Evolutionary conservation across 129 eudicot genomes (phyloP).

Genomic region (Artemisia argyi): DNA sequence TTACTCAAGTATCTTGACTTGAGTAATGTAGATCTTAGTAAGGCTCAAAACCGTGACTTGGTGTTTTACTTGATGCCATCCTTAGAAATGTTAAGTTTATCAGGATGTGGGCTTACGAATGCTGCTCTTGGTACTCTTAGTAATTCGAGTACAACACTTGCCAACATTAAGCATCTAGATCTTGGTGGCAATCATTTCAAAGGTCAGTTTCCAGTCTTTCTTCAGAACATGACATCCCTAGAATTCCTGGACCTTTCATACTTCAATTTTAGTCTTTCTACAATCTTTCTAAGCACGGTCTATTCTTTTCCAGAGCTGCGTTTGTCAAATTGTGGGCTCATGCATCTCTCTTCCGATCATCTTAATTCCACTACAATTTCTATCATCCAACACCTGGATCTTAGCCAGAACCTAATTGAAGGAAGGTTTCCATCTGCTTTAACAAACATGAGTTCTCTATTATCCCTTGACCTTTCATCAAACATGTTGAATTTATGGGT

Average conservation of each 20-base stretch:
- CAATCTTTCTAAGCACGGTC: background rate
- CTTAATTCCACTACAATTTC: background rate
- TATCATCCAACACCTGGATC: slow-evolving; percentile 5
- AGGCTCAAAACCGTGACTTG: background rate
- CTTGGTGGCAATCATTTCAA: background rate
- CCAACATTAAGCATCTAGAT: background rate
- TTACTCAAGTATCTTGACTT: background rate
- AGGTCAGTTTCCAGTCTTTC: background rate
- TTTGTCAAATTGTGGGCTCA: background rate
- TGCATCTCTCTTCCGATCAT: background rate
- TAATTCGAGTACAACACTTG: background rate
- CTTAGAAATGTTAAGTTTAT: background rate
- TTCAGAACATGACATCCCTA: background rate
- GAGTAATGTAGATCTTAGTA: background rate
- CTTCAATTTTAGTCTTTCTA: background rate
- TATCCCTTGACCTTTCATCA: background rate
- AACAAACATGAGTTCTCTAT: background rate
- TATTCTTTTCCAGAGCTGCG: background rate
- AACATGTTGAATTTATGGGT: background rate
- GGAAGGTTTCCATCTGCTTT: background rate
- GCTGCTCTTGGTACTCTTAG: background rate
- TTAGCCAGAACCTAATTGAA: background rate
- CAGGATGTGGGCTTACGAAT: background rate
- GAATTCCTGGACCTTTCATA: background rate
- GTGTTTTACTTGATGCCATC: background rate